Conservation (phyloP, 176 grass and related monocot genomes). For the Alopecurus myosuroides region DNA sequence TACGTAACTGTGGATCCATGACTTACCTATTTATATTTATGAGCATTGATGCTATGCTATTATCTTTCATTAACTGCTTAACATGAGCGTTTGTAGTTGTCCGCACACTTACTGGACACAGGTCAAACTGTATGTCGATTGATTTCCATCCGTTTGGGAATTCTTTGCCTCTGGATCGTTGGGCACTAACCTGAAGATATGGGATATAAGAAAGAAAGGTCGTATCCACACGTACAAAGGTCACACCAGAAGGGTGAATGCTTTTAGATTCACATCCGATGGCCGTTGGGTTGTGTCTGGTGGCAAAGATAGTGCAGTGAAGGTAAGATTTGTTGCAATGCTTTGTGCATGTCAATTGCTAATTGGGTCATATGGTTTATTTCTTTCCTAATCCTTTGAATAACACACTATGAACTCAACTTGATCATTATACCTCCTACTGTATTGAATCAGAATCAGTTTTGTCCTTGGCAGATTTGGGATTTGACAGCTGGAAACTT, state of each 20-base stretch:
- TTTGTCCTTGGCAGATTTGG: too few relatives aligned
- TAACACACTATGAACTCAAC: background rate
- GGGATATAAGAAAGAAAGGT: too few relatives aligned
- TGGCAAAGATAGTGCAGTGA: too few relatives aligned
- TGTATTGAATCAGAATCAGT: constrained; percentile 1
- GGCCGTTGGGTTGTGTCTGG: too few relatives aligned
- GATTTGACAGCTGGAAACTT: too few relatives aligned
- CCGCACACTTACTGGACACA: constrained; percentile 80
- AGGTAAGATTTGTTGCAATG: too few relatives aligned
- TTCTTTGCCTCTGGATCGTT: too few relatives aligned
- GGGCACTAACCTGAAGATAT: too few relatives aligned
- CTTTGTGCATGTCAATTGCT: constrained; percentile 4
- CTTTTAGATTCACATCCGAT: too few relatives aligned
- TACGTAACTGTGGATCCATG: constrained; percentile 30
- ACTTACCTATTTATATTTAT: background rate
- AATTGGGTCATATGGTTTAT: background rate
- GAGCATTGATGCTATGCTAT: background rate
- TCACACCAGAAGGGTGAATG: too few relatives aligned
- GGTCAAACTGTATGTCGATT: constrained; percentile 87
- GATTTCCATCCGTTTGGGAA: too few relatives aligned
- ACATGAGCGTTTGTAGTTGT: constrained; percentile 57
- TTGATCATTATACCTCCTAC: background rate
- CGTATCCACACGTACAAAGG: too few relatives aligned
- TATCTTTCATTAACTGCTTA: background rate
- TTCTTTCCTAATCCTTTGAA: constrained; percentile 15